A percentile compares a stretch with the other conserved stretches of the same genome.
Conservation (phyloP, 768 basidiomycete species). For the Boletus insuetus region DNA sequence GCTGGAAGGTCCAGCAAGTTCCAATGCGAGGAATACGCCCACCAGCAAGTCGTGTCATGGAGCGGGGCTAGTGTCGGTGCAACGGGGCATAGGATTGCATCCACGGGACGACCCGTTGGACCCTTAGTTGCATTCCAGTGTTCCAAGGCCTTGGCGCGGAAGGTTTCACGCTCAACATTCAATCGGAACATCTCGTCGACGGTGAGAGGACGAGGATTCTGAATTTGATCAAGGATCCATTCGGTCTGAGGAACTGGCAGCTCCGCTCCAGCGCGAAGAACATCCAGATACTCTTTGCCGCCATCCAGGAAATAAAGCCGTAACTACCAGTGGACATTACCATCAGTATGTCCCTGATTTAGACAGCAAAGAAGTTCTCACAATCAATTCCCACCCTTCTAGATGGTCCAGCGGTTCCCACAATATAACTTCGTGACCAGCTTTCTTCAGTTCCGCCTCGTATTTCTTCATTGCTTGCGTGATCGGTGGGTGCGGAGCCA, state of each 20-base stretch:
- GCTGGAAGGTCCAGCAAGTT: conserved; percentile 50
- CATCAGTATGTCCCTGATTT: conserved; percentile 14
- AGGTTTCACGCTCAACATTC: conserved; percentile 42
- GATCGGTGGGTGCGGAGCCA: conserved; percentile 49
- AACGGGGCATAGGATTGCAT: conserved; percentile 46
- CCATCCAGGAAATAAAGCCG: conserved; percentile 51
- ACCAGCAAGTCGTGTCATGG: conserved; percentile 47
- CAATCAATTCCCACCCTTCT: conserved; percentile 46
- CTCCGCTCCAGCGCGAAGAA: conserved; percentile 35
- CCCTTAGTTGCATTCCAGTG: conserved; percentile 44
- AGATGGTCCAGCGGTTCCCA: conserved; percentile 47
- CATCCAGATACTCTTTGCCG: conserved; percentile 43
- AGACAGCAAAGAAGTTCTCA: conserved; percentile 18
- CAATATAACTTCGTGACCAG: conserved; percentile 51
- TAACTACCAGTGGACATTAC: conserved; percentile 21
- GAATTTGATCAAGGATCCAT: conserved; percentile 44
- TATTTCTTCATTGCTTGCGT: conserved; percentile 38
- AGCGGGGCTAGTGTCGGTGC: conserved; percentile 48
- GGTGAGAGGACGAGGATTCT: conserved; percentile 35
- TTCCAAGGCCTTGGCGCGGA: conserved; percentile 38
- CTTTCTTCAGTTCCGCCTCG: conserved; percentile 38
- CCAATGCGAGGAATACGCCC: conserved; percentile 52
- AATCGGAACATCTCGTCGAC: conserved; percentile 45
- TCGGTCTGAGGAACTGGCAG: conserved; percentile 39
- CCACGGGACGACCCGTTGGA: conserved; percentile 43